Conservation (phyloP, 805 yeast genomes). For the Lipomyces yamanashiensis region DNA sequence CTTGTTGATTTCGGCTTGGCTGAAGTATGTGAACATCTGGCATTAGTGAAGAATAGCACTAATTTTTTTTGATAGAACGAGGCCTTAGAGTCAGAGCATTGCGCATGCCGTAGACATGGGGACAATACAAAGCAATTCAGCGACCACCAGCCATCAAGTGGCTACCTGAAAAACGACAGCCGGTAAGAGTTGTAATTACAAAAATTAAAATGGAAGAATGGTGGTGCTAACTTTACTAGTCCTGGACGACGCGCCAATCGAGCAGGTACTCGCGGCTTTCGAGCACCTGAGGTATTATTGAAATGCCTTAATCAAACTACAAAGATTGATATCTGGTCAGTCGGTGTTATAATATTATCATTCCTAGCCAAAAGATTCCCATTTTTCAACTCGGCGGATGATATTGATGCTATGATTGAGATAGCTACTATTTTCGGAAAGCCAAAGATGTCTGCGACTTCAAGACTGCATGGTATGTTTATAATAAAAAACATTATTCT, state of each 20-base stretch:
- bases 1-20: slow-evolving; percentile 93
- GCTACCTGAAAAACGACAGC: slow-evolving; percentile 85
- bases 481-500: background rate
- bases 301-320: slow-evolving; percentile 84
- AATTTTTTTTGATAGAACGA: slow-evolving; percentile 16
- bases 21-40: slow-evolving; percentile 49
- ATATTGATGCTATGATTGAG: slow-evolving; percentile 87
- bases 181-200: slow-evolving; percentile 46
- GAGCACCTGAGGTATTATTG: slow-evolving; percentile 91
- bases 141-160: slow-evolving; percentile 51
- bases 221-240: slow-evolving; percentile 3
- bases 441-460: slow-evolving; percentile 71
- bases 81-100: slow-evolving; percentile 28
- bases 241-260: slow-evolving; percentile 92
- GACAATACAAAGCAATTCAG: slow-evolving; percentile 42
- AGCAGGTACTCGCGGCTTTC: slow-evolving; percentile 94
- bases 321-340: slow-evolving; percentile 89
- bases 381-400: slow-evolving; percentile 91
- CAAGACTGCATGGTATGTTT: slow-evolving; percentile 73
- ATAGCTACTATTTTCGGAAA: slow-evolving; percentile 80
- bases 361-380: slow-evolving; percentile 83
- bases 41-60: background rate
- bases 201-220: background rate
- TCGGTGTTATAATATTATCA: slow-evolving; percentile 84
- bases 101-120: slow-evolving; percentile 33